These are phyloP conservation scores for Colletotrichum orchidophilum DNA, from an alignment of 2,329 filamentous ascomycete genomes.

Conservation along the genomic window DNA sequence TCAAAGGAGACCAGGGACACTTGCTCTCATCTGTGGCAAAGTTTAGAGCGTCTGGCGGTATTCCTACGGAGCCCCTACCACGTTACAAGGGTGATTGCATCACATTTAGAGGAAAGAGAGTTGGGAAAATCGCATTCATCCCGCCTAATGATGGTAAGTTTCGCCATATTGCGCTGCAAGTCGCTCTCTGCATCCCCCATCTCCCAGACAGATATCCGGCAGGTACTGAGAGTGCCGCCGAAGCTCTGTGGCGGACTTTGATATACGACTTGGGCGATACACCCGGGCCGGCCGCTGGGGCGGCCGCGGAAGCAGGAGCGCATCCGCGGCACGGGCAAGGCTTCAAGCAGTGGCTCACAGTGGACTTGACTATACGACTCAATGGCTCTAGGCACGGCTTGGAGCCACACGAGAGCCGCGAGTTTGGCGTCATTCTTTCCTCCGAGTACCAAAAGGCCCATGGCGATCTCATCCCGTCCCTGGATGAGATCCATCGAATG, in stretches of 20 bases:
- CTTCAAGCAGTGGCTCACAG: background rate
- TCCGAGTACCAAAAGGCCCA: background rate
- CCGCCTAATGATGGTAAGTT: background rate
- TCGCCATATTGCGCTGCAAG: background rate
- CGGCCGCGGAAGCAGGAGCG: background rate
- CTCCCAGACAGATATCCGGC: background rate
- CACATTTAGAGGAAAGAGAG: background rate
- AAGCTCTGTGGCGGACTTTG: background rate
- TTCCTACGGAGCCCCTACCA: background rate
- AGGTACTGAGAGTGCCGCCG: background rate
- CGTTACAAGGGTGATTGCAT: background rate
- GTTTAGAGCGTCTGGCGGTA: background rate
- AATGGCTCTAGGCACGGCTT: background rate
- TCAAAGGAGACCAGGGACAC: background rate
- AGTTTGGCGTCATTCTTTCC: background rate
- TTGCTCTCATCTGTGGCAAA: background rate
- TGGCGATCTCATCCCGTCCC: background rate
- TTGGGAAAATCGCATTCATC: background rate
- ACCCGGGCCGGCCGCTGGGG: too few species aligned
- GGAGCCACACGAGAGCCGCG: background rate
- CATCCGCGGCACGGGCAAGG: background rate
- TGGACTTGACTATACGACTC: background rate
- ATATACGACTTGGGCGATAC: background rate
- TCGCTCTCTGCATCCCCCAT: background rate
- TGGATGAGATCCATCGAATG: background rate